phyloP scores from a whole-genome alignment of 2,329 filamentous ascomycete genomes.

The Aspergillus cejpii region DNA sequence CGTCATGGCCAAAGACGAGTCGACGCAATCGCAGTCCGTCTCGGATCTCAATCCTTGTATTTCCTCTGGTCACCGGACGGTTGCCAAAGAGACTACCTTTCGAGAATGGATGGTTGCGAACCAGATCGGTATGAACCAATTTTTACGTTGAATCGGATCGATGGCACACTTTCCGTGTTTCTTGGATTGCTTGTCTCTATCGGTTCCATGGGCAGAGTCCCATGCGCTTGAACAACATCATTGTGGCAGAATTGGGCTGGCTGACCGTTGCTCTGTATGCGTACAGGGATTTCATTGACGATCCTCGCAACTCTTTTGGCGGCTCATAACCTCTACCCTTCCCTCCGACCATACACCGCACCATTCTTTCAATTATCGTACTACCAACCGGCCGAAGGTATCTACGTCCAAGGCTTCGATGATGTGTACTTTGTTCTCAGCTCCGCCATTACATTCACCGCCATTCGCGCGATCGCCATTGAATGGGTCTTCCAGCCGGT shows the following conservation, averaged over 20 bases:
- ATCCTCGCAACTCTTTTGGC: conserved; percentile 75
- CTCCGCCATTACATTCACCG: conserved; percentile 79
- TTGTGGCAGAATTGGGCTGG: conserved; percentile 2
- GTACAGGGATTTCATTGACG: conserved; percentile 72
- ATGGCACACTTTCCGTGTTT: too few species aligned
- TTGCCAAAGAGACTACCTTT: conserved; percentile 37
- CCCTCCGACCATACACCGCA: conserved; percentile 67
- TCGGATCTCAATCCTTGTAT: conserved; percentile 39
- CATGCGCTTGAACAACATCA: neutral
- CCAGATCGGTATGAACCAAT: conserved; percentile 61
- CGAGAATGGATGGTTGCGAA: conserved; percentile 65
- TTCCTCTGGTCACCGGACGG: conserved; percentile 26
- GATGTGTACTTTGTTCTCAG: conserved; percentile 71
- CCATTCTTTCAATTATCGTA: conserved; percentile 88
- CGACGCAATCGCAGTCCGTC: conserved; percentile 25
- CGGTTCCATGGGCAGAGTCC: neutral
- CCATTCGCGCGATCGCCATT: conserved; percentile 74
- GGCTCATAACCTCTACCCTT: conserved; percentile 74
- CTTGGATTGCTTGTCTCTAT: neutral
- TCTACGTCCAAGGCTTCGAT: conserved; percentile 70
- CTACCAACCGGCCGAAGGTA: conserved; percentile 60
- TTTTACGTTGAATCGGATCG: neutral
- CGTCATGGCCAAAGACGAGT: conserved; percentile 33
- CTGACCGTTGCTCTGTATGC: conserved; percentile 12
- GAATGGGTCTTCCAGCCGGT: conserved; percentile 79